Evolutionary conservation across 2,329 filamentous ascomycete genomes (phyloP).

Genomic region (Fusarium haematococcum): DNA sequence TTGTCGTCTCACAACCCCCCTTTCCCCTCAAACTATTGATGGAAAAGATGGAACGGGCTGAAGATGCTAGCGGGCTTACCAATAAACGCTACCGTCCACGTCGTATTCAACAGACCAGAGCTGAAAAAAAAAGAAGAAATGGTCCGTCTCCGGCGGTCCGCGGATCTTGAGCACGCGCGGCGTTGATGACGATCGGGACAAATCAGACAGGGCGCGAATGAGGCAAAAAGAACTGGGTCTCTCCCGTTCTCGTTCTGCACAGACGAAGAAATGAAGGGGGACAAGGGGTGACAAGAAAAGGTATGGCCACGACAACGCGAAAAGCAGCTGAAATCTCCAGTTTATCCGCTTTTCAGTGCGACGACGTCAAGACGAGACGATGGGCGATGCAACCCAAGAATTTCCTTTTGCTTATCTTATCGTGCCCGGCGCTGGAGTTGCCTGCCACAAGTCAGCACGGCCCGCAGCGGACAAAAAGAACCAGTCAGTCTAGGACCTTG

Average conservation of each 20-base stretch:
- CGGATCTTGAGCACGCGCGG: not conserved
- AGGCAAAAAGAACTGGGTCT: not conserved
- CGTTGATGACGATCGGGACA: not conserved
- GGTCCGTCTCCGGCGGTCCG: not conserved
- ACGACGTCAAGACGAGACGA: slow-evolving; percentile 7
- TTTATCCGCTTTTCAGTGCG: slow-evolving; percentile 27
- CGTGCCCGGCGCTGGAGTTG: not conserved
- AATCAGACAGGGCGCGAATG: not conserved
- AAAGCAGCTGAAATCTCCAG: slow-evolving; percentile 10
- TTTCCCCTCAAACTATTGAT: slow-evolving; percentile 4
- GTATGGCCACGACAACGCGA: not conserved
- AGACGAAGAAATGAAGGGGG: not conserved
- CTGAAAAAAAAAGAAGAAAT: not conserved
- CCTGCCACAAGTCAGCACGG: not conserved
- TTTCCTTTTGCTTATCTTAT: slow-evolving; percentile 46
- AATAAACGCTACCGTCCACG: slow-evolving; percentile 26
- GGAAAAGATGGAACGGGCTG: not conserved
- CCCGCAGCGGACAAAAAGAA: not conserved
- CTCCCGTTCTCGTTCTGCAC: not conserved
- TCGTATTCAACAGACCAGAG: slow-evolving; percentile 18
- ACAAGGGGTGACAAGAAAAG: not conserved
- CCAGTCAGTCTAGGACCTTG: not conserved
- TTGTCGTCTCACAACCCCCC: not conserved
- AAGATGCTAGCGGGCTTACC: not conserved
- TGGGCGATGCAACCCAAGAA: slow-evolving; percentile 34